phyloP scores from a whole-genome alignment of 1,284 basidiomycete genomes.

The Neonothopanus nambi region DNA sequence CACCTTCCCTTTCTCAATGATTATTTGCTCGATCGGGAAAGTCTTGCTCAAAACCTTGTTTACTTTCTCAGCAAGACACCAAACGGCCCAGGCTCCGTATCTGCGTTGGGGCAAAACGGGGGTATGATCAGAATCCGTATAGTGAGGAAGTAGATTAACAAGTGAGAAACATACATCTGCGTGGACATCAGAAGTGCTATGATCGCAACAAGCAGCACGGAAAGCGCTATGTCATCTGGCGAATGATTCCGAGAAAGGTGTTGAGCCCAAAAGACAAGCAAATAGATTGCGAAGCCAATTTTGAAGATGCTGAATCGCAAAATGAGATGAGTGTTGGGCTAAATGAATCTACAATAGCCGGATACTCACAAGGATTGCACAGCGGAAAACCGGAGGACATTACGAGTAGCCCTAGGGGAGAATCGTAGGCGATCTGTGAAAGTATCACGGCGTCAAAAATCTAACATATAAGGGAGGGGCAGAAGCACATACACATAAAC shows the following conservation, averaged over 20 bases:
- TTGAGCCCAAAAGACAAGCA: slow-evolving; percentile 3
- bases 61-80: slow-evolving; percentile 7
- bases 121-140: not conserved
- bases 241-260: slow-evolving; percentile 2
- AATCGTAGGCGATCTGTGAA: not conserved
- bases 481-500: slow-evolving; percentile 7
- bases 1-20: no score
- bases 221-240: slow-evolving; percentile 4
- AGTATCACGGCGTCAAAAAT: no score
- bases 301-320: slow-evolving; percentile 1
- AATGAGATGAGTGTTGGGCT: not conserved
- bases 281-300: slow-evolving; percentile 3
- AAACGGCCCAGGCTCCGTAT: slow-evolving; percentile 14
- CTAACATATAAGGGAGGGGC: not conserved
- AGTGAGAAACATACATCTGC: slow-evolving; percentile 3
- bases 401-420: not conserved
- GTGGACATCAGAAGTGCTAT: slow-evolving; percentile 3
- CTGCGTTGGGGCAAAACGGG: not conserved
- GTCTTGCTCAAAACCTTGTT: not conserved
- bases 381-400: not conserved
- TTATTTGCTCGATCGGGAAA: no score
- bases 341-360: no score
- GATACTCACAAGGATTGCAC: slow-evolving; percentile 4
- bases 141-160: no score
- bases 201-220: slow-evolving; percentile 6